phyloP scores from a whole-genome alignment of 805 yeast genomes.

The Blastobotrys chiropterorum region DNA sequence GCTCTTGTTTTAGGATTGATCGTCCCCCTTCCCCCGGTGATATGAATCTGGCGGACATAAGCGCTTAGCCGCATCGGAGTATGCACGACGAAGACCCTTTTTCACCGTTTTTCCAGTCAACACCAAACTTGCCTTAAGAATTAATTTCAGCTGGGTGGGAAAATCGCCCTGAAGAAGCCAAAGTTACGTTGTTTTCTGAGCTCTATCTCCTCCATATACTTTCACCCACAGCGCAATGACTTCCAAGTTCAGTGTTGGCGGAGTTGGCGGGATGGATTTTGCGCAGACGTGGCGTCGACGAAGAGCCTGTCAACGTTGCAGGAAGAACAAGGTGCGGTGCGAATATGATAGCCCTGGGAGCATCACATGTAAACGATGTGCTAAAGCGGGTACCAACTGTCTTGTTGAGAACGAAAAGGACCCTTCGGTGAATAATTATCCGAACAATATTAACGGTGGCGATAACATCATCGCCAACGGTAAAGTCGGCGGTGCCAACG shows the following conservation, averaged over 20 bases:
- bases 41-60: too few species aligned
- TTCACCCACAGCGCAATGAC: too few species aligned
- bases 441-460: neutral
- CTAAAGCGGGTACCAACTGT: neutral
- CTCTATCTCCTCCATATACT: too few species aligned
- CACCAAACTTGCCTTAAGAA: too few species aligned
- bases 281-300: slow-evolving; percentile 15
- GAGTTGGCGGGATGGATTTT: neutral
- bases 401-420: neutral
- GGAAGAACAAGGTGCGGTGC: slow-evolving; percentile 20
- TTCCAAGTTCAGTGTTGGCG: neutral
- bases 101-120: too few species aligned
- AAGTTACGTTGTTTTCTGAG: too few species aligned
- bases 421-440: neutral
- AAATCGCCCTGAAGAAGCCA: too few species aligned
- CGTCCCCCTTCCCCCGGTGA: too few species aligned
- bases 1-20: too few species aligned
- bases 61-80: neutral
- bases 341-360: slow-evolving; percentile 15
- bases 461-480: neutral
- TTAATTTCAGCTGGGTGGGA: too few species aligned
- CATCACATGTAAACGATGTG: slow-evolving; percentile 15
- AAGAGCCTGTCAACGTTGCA: slow-evolving; percentile 21
- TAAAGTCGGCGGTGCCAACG: too few species aligned
- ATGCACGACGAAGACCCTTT: too few species aligned